phyloP scores from a whole-genome alignment of 805 yeast species.

The Cyberlindnera lachancei region DNA sequence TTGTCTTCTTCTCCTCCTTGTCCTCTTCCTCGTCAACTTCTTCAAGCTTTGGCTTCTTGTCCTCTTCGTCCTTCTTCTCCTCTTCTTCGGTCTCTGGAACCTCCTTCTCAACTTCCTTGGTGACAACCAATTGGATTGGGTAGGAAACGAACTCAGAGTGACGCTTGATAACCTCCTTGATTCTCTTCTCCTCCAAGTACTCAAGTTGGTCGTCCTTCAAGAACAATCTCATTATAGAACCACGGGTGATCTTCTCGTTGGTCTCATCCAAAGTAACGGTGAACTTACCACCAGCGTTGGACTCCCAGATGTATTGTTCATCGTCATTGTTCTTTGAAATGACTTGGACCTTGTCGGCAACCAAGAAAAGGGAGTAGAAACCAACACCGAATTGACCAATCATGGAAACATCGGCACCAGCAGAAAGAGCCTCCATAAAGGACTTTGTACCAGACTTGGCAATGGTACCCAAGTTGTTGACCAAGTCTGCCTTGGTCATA shows the following conservation, averaged over 20 bases:
- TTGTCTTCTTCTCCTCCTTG: slow-evolving; percentile 63
- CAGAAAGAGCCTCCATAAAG: slow-evolving; percentile 98
- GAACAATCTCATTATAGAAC: slow-evolving; percentile 92
- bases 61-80: slow-evolving; percentile 49
- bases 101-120: slow-evolving; percentile 98
- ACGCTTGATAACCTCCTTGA: slow-evolving; percentile 98
- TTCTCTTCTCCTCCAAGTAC: slow-evolving; percentile 98
- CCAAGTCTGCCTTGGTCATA: slow-evolving; percentile 99
- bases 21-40: slow-evolving; percentile 69
- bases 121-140: slow-evolving; percentile 97
- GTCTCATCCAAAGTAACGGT: slow-evolving; percentile 86
- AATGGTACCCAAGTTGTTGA: slow-evolving; percentile 98
- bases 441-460: slow-evolving; percentile 99
- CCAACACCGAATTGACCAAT: slow-evolving; percentile 99
- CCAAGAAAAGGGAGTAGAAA: slow-evolving; percentile 98
- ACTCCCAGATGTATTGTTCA: slow-evolving; percentile 99
- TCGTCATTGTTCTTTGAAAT: slow-evolving; percentile 98
- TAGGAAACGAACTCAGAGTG: slow-evolving; percentile 99
- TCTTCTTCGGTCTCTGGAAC: slow-evolving; percentile 73
- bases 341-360: slow-evolving; percentile 98
- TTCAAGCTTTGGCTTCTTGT: slow-evolving; percentile 67
- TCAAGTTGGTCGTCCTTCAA: slow-evolving; percentile 98
- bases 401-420: slow-evolving; percentile 99
- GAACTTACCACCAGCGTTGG: slow-evolving; percentile 99
- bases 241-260: slow-evolving; percentile 86